Base-by-base conservation (phyloP, 306 rosid genomes). In the Cicer pinnatifidum region DNA sequence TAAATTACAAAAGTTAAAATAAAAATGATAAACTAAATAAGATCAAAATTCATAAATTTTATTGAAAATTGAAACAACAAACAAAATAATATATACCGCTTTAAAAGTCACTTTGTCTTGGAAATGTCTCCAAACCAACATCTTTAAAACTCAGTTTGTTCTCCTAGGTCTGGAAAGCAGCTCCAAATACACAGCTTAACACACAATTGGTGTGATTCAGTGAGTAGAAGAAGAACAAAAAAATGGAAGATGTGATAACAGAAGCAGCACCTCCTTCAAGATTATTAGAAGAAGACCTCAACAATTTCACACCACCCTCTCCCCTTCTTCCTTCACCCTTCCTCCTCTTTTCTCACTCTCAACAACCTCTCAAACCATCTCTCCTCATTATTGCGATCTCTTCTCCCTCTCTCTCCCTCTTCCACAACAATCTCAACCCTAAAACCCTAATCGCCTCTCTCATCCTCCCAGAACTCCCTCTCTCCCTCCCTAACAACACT, bases 231-330 rank as follows among this genome's bases (percentile, higher is more conserved):
- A 37, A 35, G 8, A 40, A 40, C 12, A 33, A 16, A 35, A 15
- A 5, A 87, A 81, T 94, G 98, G 98, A 91, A 81, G 98, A 91
- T 28, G 90, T 91, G 1, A 78, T 91, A 8, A 91, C 97, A 7
- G 97, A 91, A 76, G 80, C 81, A 76, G 89, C 97, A 17, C 95
- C 92, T 9, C 97, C 96, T 7, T 94, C 98, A 39, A 82, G 97
- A 39, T 84, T 94, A 64, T 65, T 84, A 16, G 86, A 88, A 72
- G 97, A 91, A 76, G 98, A 91, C 41, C 95, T 94, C 37, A 88
- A 91, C 85, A 91, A 64, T 67, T 94, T 91, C 77, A 68, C 94
- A 1, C 76, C 79, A 1, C 91, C 92, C 2, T 87, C 85, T 0
- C 86, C 87, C 2, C 73, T 88, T 1, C 74, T 88, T 44, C 98